phyloP scores from a whole-genome alignment of 75 land plant genomes.

The Pinus tabuliformis region DNA sequence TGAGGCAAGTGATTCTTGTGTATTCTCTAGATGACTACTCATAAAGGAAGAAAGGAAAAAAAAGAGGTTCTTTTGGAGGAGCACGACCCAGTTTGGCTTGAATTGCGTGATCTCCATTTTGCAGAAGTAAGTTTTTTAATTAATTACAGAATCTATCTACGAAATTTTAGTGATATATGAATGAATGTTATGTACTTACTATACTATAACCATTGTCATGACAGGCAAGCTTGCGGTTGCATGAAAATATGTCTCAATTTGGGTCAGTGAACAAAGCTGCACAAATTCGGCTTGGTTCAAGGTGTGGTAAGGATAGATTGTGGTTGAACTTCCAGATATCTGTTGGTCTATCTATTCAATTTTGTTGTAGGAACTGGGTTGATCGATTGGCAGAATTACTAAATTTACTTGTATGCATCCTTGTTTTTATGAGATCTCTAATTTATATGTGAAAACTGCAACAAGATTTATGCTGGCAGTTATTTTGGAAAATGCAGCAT shows the following conservation, averaged over 20 bases:
- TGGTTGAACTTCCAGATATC: too few relatives aligned
- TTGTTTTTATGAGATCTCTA: too few relatives aligned
- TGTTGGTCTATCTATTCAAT: too few relatives aligned
- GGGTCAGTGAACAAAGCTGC: constrained; percentile 95
- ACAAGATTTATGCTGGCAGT: too few relatives aligned
- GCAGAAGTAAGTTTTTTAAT: constrained; percentile 71
- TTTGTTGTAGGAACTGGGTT: too few relatives aligned
- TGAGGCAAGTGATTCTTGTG: too few relatives aligned
- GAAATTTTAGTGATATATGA: background rate
- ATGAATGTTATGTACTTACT: constrained; percentile 1
- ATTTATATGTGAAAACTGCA: too few relatives aligned
- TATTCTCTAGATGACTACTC: constrained; percentile 52
- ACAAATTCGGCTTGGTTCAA: constrained; percentile 83
- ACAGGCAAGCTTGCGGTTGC: constrained; percentile 83
- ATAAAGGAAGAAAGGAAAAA: constrained; percentile 65
- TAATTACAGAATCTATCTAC: background rate
- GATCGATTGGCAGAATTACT: too few relatives aligned
- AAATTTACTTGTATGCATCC: too few relatives aligned
- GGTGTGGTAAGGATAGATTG: constrained; percentile 22
- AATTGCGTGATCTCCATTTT: constrained; percentile 92
- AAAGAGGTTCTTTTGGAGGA: constrained; percentile 97
- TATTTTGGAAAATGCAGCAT: too few relatives aligned
- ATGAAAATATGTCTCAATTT: constrained; percentile 87
- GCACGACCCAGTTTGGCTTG: constrained; percentile 99
- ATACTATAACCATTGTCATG: constrained; percentile 12